Conservation (phyloP, 176 grass and related monocot species). For the Bromus sterilis region DNA sequence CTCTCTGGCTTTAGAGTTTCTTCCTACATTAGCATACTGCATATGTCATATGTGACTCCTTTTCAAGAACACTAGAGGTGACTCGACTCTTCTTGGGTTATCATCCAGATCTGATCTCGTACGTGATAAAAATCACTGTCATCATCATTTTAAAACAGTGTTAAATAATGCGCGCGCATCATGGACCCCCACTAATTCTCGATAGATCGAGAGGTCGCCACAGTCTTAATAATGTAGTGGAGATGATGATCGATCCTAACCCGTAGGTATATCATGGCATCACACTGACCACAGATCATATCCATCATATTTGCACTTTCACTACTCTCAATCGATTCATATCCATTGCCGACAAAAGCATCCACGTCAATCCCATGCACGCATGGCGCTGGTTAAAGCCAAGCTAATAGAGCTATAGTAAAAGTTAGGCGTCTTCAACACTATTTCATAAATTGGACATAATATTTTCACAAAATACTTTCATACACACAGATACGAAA, state of each 20-base stretch:
- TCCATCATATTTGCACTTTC: slow-evolving; percentile 8
- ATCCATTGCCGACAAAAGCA: not conserved
- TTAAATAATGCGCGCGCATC: not conserved
- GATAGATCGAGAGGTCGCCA: not conserved
- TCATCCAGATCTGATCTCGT: not conserved
- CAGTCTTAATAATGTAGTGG: slow-evolving; percentile 16
- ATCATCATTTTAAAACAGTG: not conserved
- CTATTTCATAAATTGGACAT: no score
- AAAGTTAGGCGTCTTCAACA: no score
- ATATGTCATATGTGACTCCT: no score
- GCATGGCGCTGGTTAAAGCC: not conserved
- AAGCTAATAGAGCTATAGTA: not conserved
- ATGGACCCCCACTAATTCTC: slow-evolving; percentile 32
- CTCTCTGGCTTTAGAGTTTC: not conserved
- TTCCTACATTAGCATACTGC: not conserved
- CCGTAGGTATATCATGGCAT: slow-evolving; percentile 3
- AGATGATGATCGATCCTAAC: not conserved
- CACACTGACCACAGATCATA: not conserved
- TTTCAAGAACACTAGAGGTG: no score
- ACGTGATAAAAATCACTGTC: not conserved
- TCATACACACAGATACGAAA: no score
- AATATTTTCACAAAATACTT: no score
- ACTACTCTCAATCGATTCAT: not conserved
- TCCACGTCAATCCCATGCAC: not conserved
- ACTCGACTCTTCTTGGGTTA: not conserved